Conservation (phyloP, 2,329 filamentous ascomycete genomes). For the Alternaria panax region DNA sequence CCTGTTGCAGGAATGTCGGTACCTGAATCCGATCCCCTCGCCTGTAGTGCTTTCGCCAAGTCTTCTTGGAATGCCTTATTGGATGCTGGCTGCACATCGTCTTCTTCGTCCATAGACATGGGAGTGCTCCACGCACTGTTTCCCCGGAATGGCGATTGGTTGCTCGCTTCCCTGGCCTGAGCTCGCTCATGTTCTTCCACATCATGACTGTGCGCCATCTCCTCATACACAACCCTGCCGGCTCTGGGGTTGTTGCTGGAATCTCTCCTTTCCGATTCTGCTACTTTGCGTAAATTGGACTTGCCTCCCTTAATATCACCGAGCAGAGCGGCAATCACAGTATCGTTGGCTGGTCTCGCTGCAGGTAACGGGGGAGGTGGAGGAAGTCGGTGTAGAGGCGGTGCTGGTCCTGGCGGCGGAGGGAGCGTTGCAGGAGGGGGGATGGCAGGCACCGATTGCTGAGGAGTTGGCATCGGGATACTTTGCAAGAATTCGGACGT, state of each 20-base stretch:
- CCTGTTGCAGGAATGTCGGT: not conserved
- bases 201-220: slow-evolving; percentile 16
- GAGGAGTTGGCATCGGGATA: not conserved
- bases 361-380: not conserved
- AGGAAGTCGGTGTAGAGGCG: not conserved
- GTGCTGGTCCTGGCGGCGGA: not conserved
- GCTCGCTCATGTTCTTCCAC: slow-evolving; percentile 22
- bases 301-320: not conserved
- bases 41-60: not conserved
- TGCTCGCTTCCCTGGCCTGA: slow-evolving; percentile 7
- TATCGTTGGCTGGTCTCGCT: not conserved
- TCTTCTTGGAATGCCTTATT: slow-evolving; percentile 4
- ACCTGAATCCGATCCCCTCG: not conserved
- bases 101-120: not conserved
- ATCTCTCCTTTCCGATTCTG: slow-evolving; percentile 3
- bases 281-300: slow-evolving; percentile 7
- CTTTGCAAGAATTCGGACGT: not conserved
- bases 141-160: not conserved
- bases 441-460: not conserved
- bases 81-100: not conserved
- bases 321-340: not conserved
- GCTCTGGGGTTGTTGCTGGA: not conserved
- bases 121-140: not conserved
- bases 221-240: slow-evolving; percentile 10
- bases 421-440: not conserved